These are phyloP conservation scores for Phylloporus sp. DNA, from an alignment of 1,284 basidiomycete species.

Conservation along the genomic window DNA sequence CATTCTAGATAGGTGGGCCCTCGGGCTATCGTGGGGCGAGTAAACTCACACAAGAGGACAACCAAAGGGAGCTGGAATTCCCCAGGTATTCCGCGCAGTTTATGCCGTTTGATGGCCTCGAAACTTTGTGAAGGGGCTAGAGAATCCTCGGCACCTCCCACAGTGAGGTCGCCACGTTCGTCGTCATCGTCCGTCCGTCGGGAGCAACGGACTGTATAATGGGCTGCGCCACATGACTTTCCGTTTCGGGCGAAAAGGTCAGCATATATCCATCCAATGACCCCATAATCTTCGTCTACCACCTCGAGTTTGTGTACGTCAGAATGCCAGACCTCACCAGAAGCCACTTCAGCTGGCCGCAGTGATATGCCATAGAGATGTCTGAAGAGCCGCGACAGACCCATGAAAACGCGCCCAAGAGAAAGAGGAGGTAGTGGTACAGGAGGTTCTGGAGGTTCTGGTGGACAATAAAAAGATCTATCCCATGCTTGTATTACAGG, in stretches of 20 bases:
- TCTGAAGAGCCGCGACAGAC: slow-evolving; percentile 82
- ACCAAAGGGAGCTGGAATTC: slow-evolving; percentile 91
- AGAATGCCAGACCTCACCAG: slow-evolving; percentile 89
- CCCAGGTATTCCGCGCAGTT: slow-evolving; percentile 62
- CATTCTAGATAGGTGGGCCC: slow-evolving; percentile 84
- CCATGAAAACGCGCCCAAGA: slow-evolving; percentile 86
- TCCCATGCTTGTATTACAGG: slow-evolving; percentile 91
- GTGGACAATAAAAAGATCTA: slow-evolving; percentile 86
- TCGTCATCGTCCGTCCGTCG: slow-evolving; percentile 92
- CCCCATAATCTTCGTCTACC: slow-evolving; percentile 82
- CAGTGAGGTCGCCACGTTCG: slow-evolving; percentile 61
- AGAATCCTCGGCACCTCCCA: slow-evolving; percentile 45
- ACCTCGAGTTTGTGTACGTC: slow-evolving; percentile 94
- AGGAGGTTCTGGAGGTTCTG: slow-evolving; percentile 72
- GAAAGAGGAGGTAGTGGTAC: slow-evolving; percentile 75
- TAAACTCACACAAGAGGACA: slow-evolving; percentile 91
- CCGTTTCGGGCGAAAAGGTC: slow-evolving; percentile 88
- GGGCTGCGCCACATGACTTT: slow-evolving; percentile 92
- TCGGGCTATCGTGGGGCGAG: slow-evolving; percentile 60
- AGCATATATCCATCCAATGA: slow-evolving; percentile 94
- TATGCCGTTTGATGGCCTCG: slow-evolving; percentile 60
- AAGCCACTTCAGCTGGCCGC: slow-evolving; percentile 63
- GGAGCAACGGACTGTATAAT: slow-evolving; percentile 97
- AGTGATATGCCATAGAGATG: slow-evolving; percentile 89
- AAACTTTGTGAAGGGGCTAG: slow-evolving; percentile 58